Conservation (phyloP, 306 rosid genomes). For the Echinosophora koreensis region DNA sequence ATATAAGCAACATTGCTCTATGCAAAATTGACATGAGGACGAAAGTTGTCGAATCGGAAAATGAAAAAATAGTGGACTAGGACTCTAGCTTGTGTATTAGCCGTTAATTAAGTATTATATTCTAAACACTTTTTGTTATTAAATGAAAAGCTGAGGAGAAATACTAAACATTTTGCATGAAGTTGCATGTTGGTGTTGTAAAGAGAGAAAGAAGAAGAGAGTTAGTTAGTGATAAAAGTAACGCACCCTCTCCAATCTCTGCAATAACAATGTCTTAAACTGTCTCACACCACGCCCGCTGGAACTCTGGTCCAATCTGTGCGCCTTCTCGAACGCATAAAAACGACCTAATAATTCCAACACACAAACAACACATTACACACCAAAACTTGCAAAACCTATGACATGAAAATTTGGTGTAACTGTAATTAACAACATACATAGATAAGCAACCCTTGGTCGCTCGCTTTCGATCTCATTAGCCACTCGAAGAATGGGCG, state of each 20-base stretch:
- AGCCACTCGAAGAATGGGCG: constrained; percentile 94
- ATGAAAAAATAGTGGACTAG: too few relatives aligned
- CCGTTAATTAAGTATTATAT: background rate
- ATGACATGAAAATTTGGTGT: background rate
- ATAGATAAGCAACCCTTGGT: constrained; percentile 91
- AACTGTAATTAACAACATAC: constrained; percentile 44
- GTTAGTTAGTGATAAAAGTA: background rate
- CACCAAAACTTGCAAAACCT: background rate
- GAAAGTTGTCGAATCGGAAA: too few relatives aligned
- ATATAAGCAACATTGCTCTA: too few relatives aligned
- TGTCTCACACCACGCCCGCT: constrained; percentile 98
- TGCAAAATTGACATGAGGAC: too few relatives aligned
- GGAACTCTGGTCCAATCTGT: constrained; percentile 88
- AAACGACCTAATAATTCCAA: constrained; percentile 71
- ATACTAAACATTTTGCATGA: background rate
- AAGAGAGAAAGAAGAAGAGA: background rate
- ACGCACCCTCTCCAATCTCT: constrained; percentile 85
- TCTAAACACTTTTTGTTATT: background rate
- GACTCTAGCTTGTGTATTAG: background rate
- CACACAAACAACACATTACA: background rate
- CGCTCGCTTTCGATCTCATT: constrained; percentile 86
- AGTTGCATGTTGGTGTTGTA: background rate
- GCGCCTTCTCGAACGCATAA: constrained; percentile 97
- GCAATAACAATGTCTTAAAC: constrained; percentile 84
- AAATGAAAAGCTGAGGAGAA: background rate